A percentile compares a stretch with the other conserved stretches of the same genome.
phyloP scores from a whole-genome alignment of 176 grass and related monocot genomes.

The Raddia guianensis region DNA sequence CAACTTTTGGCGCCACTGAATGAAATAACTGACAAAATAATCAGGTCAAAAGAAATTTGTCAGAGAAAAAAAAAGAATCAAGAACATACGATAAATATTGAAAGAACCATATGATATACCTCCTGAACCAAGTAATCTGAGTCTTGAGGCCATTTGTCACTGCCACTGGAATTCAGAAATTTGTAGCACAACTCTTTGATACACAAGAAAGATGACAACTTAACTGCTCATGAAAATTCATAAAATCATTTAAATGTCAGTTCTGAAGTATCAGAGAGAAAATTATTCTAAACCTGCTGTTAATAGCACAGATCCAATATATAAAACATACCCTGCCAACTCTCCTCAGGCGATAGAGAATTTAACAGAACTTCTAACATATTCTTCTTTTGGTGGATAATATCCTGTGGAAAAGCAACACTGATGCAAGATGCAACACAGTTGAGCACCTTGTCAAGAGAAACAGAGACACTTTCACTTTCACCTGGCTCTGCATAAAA shows the following conservation, averaged over 20 bases:
- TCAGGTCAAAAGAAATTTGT: conserved; percentile 35
- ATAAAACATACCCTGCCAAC: conserved; percentile 75
- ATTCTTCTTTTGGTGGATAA: conserved; percentile 66
- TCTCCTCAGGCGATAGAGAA: conserved; percentile 74
- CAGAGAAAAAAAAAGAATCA: conserved; percentile 41
- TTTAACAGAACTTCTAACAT: conserved; percentile 70
- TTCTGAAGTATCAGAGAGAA: conserved; percentile 32
- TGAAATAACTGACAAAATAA: conserved; percentile 66
- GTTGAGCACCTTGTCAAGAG: conserved; percentile 85
- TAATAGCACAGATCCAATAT: conserved; percentile 33
- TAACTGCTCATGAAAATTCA: conserved; percentile 63
- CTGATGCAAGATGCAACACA: conserved; percentile 77
- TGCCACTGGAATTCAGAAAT: conserved; percentile 49
- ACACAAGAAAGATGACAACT: conserved; percentile 81
- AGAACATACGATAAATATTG: conserved; percentile 36
- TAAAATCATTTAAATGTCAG: conserved; percentile 22
- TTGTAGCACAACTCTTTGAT: conserved; percentile 84
- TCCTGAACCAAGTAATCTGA: conserved; percentile 60
- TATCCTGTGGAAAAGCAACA: conserved; percentile 64
- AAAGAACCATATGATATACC: conserved; percentile 51
- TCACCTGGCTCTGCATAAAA: conserved; percentile 67
- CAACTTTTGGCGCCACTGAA: conserved; percentile 62
- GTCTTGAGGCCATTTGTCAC: conserved; percentile 46
- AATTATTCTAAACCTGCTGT: conserved; percentile 1
- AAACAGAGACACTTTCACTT: conserved; percentile 62